phyloP scores from a whole-genome alignment of 1,139 yeast species.

The Saccharomyces hybrid region DNA sequence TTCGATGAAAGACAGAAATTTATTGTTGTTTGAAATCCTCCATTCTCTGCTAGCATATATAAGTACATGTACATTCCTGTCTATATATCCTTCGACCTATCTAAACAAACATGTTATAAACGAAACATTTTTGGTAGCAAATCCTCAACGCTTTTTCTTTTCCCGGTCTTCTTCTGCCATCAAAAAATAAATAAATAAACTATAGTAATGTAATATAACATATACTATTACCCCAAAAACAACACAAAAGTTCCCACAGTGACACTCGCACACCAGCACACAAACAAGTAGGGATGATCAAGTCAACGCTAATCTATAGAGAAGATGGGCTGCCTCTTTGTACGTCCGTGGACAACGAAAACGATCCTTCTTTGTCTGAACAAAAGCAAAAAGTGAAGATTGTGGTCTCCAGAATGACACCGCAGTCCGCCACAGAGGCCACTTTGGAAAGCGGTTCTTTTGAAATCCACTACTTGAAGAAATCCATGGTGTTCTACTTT shows the following conservation, averaged over 20 bases:
- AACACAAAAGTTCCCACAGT: background rate
- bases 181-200: background rate
- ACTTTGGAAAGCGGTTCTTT: constrained; percentile 71
- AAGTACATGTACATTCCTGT: background rate
- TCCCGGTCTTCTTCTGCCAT: background rate
- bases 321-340: constrained; percentile 78
- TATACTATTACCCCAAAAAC: background rate
- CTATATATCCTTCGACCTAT: background rate
- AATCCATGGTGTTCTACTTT: constrained; percentile 60
- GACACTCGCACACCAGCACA: background rate
- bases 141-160: background rate
- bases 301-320: constrained; percentile 64
- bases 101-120: background rate
- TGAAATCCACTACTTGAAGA: constrained; percentile 68
- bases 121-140: background rate
- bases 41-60: background rate
- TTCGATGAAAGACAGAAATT: constrained; percentile 20
- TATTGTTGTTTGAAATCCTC: constrained; percentile 15
- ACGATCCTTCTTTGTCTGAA: constrained; percentile 48
- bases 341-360: constrained; percentile 86
- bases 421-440: constrained; percentile 78
- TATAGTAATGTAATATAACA: background rate
- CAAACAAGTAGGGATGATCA: constrained; percentile 42
- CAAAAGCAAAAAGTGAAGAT: constrained; percentile 82
- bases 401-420: constrained; percentile 66